Evolutionary conservation across 345 rosid genomes (phyloP).

Genomic region (Mangifera indica): DNA sequence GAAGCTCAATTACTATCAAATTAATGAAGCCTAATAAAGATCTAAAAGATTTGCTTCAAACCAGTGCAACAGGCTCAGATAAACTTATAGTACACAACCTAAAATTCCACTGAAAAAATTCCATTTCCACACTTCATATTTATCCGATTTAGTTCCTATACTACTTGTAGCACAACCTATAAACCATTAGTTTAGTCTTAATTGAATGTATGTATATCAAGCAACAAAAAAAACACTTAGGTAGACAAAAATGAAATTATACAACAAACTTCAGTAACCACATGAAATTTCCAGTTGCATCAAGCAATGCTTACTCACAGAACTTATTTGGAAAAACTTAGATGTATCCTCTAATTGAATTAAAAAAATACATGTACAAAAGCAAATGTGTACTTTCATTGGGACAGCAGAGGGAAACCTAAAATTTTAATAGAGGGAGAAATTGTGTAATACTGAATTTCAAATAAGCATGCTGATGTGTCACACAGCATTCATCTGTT

Average conservation of each 20-base stretch:
- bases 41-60: not conserved
- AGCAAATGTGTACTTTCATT: not conserved
- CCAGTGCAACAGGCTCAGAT: too few relatives aligned
- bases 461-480: not conserved
- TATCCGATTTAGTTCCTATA: not conserved
- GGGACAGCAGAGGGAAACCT: not conserved
- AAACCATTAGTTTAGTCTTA: not conserved
- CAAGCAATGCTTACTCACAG: not conserved
- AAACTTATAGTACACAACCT: not conserved
- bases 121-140: not conserved
- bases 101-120: not conserved
- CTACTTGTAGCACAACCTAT: not conserved
- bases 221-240: not conserved
- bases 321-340: not conserved
- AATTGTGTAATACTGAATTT: not conserved
- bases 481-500: not conserved
- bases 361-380: not conserved
- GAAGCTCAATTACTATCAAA: not conserved
- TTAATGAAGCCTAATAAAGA: slow-evolving; percentile 1
- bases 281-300: not conserved
- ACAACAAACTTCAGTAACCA: not conserved
- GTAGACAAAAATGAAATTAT: not conserved
- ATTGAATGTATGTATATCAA: not conserved
- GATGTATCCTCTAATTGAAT: not conserved
- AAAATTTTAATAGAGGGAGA: not conserved